Evolutionary conservation across 805 yeast genomes (phyloP).

Genomic region (Yamadazyma sp.): DNA sequence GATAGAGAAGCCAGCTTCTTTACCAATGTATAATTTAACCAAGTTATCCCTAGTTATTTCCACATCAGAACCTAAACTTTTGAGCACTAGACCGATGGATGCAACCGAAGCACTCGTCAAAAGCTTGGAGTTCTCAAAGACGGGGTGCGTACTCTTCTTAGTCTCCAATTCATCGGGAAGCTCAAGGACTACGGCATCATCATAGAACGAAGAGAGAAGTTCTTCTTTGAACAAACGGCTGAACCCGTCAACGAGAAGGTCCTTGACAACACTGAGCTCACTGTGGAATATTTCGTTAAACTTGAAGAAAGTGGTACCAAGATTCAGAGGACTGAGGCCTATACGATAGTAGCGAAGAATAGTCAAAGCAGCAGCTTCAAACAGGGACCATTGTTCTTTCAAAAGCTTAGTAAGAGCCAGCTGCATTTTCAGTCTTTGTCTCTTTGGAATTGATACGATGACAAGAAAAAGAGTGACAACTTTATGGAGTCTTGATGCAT

Average conservation of each 20-base stretch:
- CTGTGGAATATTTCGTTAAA: slow-evolving; percentile 18
- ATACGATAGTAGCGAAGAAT: slow-evolving; percentile 52
- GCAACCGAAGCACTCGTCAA: slow-evolving; percentile 42
- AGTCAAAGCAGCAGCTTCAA: slow-evolving; percentile 43
- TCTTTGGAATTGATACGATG: slow-evolving; percentile 33
- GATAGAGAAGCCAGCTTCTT: slow-evolving; percentile 83
- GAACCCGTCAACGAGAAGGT: slow-evolving; percentile 18
- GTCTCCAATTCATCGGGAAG: slow-evolving; percentile 2
- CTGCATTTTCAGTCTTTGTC: slow-evolving; percentile 32
- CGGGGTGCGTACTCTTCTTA: background rate
- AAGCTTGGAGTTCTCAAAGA: slow-evolving; percentile 33
- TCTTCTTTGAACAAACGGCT: slow-evolving; percentile 26
- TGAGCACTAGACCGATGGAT: slow-evolving; percentile 34
- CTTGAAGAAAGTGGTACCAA: slow-evolving; percentile 12
- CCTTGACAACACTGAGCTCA: slow-evolving; percentile 2
- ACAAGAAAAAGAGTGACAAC: slow-evolving; percentile 52
- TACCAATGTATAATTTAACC: slow-evolving; percentile 66
- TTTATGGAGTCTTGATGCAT: slow-evolving; percentile 41
- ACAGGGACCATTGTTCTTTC: slow-evolving; percentile 38
- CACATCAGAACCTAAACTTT: slow-evolving; percentile 22
- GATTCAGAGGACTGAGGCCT: slow-evolving; percentile 22
- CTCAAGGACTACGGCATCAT: slow-evolving; percentile 2
- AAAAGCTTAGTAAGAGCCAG: slow-evolving; percentile 22
- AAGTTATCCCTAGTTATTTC: slow-evolving; percentile 48
- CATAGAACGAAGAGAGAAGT: slow-evolving; percentile 24